Percentiles rank a stretch among this genome's conserved stretches.
These are phyloP conservation scores for Tulasnella sp. DNA, from an alignment of 768 basidiomycete genomes.

Conservation along the genomic window DNA sequence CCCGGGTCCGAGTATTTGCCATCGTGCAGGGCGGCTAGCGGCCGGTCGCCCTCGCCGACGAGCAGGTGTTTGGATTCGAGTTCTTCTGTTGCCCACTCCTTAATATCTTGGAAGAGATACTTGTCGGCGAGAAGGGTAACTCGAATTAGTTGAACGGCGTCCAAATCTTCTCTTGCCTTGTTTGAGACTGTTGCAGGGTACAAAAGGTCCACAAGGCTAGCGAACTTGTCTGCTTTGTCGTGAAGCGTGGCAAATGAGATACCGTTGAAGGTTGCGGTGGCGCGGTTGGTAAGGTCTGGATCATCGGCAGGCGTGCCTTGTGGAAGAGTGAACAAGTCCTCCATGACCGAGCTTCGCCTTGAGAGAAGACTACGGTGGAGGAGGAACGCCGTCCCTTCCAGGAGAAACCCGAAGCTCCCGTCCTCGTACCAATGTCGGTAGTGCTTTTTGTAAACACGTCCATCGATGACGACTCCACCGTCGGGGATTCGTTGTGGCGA, in stretches of 20 bases:
- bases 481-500: background rate
- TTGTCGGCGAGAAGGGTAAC: background rate
- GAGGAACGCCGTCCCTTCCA: background rate
- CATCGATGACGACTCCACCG: background rate
- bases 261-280: background rate
- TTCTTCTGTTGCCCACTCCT: background rate
- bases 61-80: background rate
- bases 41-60: background rate
- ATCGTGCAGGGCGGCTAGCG: no score
- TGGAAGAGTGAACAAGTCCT: background rate
- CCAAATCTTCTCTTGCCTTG: background rate
- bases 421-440: slow-evolving; percentile 5
- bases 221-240: background rate
- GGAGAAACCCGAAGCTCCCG: slow-evolving; percentile 4
- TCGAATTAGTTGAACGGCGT: background rate
- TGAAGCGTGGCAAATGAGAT: background rate
- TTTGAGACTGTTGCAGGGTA: background rate
- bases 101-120: background rate
- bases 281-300: background rate
- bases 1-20: background rate
- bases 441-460: background rate
- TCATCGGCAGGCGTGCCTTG: background rate
- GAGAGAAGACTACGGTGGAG: background rate
- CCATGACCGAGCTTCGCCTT: background rate
- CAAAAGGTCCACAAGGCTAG: background rate